Conservation (phyloP, 75 land plant genomes). For the Gnetum montanum region DNA sequence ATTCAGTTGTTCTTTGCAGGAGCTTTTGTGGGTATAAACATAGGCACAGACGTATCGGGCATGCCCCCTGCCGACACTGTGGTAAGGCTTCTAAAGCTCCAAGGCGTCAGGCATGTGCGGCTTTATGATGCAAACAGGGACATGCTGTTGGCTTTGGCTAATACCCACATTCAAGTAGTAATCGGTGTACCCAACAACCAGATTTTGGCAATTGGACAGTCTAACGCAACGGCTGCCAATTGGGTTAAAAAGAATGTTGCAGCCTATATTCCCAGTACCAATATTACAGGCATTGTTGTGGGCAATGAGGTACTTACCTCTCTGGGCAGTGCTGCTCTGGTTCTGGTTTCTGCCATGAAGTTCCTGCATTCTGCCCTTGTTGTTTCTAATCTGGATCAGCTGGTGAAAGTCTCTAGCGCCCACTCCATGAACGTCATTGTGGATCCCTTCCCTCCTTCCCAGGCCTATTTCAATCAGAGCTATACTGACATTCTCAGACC, state of each 20-base stretch:
- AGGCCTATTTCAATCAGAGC: conserved; percentile 52
- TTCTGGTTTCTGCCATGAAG: conserved; percentile 46
- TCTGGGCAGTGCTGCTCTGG: conserved; percentile 39
- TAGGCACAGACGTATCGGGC: conserved; percentile 51
- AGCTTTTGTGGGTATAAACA: conserved; percentile 60
- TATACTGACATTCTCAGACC: conserved; percentile 42
- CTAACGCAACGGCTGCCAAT: conserved; percentile 38
- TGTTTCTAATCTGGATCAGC: conserved; percentile 42
- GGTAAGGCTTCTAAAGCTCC: conserved; percentile 36
- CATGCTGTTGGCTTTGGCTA: conserved; percentile 50
- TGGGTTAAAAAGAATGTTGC: conserved; percentile 60
- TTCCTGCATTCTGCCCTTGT: conserved; percentile 54
- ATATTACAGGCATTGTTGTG: conserved; percentile 65
- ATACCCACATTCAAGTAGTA: conserved; percentile 47
- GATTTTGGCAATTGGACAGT: conserved; percentile 42
- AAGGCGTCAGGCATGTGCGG: conserved; percentile 51
- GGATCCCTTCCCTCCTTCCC: conserved; percentile 50
- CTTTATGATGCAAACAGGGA: conserved; percentile 49
- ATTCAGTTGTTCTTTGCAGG: too few species aligned
- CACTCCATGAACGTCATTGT: conserved; percentile 40
- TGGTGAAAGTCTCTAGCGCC: conserved; percentile 49
- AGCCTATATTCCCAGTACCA: conserved; percentile 45
- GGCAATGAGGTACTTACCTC: conserved; percentile 60
- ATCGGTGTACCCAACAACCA: conserved; percentile 48
- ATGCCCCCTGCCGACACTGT: conserved; percentile 46